Evolutionary conservation across 768 basidiomycete genomes (phyloP).

Genomic region (Lactarius vividus): DNA sequence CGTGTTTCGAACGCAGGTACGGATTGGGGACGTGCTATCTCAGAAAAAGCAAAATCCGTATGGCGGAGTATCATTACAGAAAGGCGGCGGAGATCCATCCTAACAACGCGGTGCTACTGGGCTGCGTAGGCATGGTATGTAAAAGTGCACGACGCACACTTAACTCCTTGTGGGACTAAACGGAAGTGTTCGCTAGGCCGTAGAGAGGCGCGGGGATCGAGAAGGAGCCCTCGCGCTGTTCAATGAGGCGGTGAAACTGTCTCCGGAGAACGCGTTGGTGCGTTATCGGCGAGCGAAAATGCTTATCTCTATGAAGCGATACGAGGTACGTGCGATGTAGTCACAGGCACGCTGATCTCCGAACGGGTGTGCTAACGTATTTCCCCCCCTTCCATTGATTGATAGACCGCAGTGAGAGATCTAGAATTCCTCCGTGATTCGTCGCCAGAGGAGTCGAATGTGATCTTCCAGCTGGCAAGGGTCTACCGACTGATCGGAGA

Average conservation of each 20-base stretch:
- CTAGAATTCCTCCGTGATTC: conserved; percentile 75
- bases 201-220: conserved; percentile 81
- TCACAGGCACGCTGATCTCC: conserved; percentile 23
- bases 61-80: conserved; percentile 96
- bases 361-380: conserved; percentile 27
- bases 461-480: conserved; percentile 93
- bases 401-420: conserved; percentile 75
- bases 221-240: conserved; percentile 75
- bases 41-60: conserved; percentile 85
- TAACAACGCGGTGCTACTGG: conserved; percentile 90
- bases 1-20: conserved; percentile 61
- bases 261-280: conserved; percentile 89
- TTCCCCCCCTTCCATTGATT: conserved; percentile 1
- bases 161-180: conserved; percentile 22
- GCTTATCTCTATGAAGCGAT: conserved; percentile 78
- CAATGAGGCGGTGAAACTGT: conserved; percentile 72
- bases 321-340: conserved; percentile 57
- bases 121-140: conserved; percentile 95
- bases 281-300: conserved; percentile 93
- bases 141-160: conserved; percentile 11
- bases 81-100: conserved; percentile 92
- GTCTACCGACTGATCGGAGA: conserved; percentile 82
- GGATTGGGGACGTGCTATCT: conserved; percentile 97
- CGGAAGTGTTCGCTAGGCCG: conserved; percentile 51
- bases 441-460: conserved; percentile 95